A percentile compares a stretch with the other conserved stretches of the same genome.
These are phyloP conservation scores for Neovahlkampfia damariscottae DNA, from an alignment of 78 protist genomes.

Conservation along the genomic window DNA sequence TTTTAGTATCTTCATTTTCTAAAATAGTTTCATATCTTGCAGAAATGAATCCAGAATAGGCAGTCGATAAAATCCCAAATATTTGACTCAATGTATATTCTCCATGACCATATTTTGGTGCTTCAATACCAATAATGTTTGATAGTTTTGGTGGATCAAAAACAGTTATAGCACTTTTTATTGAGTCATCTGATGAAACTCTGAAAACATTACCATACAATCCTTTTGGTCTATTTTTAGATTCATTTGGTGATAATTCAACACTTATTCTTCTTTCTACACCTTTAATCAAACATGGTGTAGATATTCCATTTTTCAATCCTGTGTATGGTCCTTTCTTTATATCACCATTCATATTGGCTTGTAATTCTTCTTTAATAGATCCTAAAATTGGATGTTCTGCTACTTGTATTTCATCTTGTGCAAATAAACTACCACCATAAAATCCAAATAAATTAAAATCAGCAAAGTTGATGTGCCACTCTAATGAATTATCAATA, in stretches of 20 bases:
- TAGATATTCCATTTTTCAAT: background rate
- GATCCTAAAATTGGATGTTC: conserved; percentile 26
- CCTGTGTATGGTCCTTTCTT: background rate
- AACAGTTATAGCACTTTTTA: background rate
- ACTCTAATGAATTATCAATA: too few relatives aligned
- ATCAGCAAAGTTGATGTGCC: conserved; percentile 17
- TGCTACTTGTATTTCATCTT: conserved; percentile 20
- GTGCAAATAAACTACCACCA: conserved; percentile 17
- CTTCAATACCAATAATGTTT: conserved; percentile 19
- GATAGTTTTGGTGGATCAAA: background rate
- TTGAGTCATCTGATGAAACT: background rate
- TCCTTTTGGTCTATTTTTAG: too few relatives aligned
- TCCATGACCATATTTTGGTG: conserved; percentile 14
- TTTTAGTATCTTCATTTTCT: background rate
- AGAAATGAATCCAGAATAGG: conserved; percentile 13
- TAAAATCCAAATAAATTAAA: background rate
- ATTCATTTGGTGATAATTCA: too few relatives aligned
- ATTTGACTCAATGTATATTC: background rate
- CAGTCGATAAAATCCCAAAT: background rate
- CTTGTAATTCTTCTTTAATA: background rate
- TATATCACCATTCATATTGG: too few relatives aligned
- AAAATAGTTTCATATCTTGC: too few relatives aligned
- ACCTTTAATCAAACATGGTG: background rate
- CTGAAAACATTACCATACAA: conserved; percentile 14
- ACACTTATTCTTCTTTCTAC: too few relatives aligned